phyloP scores from a whole-genome alignment of 192 early-diverging fungal species.

The Gaertneriomyces sp. region DNA sequence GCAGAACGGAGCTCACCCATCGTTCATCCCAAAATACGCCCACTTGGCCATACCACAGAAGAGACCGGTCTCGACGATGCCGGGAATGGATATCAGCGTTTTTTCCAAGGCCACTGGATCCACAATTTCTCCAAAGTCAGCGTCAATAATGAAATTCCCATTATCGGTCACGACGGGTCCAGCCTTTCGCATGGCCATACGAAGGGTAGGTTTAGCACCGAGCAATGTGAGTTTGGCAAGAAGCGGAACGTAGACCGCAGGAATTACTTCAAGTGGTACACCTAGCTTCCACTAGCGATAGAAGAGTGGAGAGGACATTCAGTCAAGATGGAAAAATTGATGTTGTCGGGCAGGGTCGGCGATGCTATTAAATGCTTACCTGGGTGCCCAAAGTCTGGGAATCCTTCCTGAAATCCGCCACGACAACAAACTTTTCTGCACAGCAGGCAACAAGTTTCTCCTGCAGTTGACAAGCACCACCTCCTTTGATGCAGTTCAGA shows the following conservation, averaged over 20 bases:
- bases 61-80: slow-evolving; percentile 89
- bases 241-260: slow-evolving; percentile 74
- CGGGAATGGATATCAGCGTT: slow-evolving; percentile 69
- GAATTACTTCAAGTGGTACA: slow-evolving; percentile 86
- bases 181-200: slow-evolving; percentile 84
- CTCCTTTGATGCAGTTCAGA: slow-evolving; percentile 93
- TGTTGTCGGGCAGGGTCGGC: neutral
- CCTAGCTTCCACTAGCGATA: slow-evolving; percentile 74
- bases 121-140: slow-evolving; percentile 70
- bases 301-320: neutral
- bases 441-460: slow-evolving; percentile 90
- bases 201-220: slow-evolving; percentile 56
- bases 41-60: slow-evolving; percentile 80
- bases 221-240: slow-evolving; percentile 37
- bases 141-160: slow-evolving; percentile 90
- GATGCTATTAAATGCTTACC: slow-evolving; percentile 34
- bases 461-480: slow-evolving; percentile 88
- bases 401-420: slow-evolving; percentile 89
- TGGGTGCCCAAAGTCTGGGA: slow-evolving; percentile 67
- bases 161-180: slow-evolving; percentile 94
- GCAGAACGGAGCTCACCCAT: slow-evolving; percentile 48
- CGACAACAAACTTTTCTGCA: slow-evolving; percentile 76
- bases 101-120: slow-evolving; percentile 54
- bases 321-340: slow-evolving; percentile 3
- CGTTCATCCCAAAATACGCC: slow-evolving; percentile 81